These are phyloP conservation scores for Polytolypa hystricis DNA, from an alignment of 2,329 filamentous ascomycete species.

Conservation along the genomic window DNA sequence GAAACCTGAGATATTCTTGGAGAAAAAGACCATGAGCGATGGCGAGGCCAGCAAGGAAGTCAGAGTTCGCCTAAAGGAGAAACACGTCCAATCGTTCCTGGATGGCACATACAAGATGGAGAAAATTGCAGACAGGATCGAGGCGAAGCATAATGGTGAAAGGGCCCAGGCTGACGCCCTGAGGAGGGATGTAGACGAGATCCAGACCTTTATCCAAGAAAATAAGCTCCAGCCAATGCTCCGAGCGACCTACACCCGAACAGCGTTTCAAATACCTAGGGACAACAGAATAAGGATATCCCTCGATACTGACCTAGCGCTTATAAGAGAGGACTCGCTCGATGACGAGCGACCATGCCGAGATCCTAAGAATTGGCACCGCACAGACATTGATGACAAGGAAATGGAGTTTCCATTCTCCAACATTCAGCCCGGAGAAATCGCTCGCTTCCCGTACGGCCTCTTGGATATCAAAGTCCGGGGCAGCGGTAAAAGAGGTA, in stretches of 20 bases:
- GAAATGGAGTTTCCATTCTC: slow-evolving; percentile 80
- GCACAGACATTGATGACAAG: slow-evolving; percentile 72
- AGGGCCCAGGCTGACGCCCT: slow-evolving; percentile 57
- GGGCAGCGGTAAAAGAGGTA: slow-evolving; percentile 43
- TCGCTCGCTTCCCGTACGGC: slow-evolving; percentile 81
- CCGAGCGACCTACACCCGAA: slow-evolving; percentile 85
- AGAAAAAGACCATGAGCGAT: slow-evolving; percentile 76
- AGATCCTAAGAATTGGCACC: slow-evolving; percentile 81
- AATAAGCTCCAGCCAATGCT: slow-evolving; percentile 72
- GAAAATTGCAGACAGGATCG: slow-evolving; percentile 76
- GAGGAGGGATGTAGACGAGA: slow-evolving; percentile 59
- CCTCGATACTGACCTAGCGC: slow-evolving; percentile 82
- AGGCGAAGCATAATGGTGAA: slow-evolving; percentile 56
- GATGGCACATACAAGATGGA: slow-evolving; percentile 84
- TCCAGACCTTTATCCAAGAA: slow-evolving; percentile 69
- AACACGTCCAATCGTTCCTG: slow-evolving; percentile 81
- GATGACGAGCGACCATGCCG: slow-evolving; percentile 79
- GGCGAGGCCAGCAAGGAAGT: slow-evolving; percentile 68
- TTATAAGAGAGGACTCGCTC: slow-evolving; percentile 66
- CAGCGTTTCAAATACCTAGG: slow-evolving; percentile 90
- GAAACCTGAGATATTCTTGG: slow-evolving; percentile 69
- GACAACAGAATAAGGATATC: slow-evolving; percentile 85
- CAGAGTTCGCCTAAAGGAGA: slow-evolving; percentile 79
- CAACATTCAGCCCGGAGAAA: slow-evolving; percentile 79
- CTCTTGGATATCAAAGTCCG: slow-evolving; percentile 86